phyloP scores from a whole-genome alignment of 768 basidiomycete genomes.

The Naganishia onofrii region DNA sequence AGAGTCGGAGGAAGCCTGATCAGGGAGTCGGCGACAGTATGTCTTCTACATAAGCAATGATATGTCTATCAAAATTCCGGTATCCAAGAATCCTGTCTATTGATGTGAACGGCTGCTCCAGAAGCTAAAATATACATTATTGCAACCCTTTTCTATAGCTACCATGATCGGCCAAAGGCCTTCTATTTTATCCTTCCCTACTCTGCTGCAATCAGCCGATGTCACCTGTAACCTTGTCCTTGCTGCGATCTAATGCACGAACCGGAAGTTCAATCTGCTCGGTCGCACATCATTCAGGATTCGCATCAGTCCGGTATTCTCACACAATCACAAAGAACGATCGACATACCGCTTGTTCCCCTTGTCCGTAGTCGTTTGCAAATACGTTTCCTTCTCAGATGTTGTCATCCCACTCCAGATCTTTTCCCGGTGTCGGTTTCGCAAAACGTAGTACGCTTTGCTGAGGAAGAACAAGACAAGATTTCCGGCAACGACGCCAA shows the following conservation, averaged over 20 bases:
- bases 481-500: slow-evolving; percentile 61
- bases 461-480: slow-evolving; percentile 59
- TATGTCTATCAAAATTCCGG: too few species aligned
- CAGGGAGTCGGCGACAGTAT: too few species aligned
- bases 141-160: too few species aligned
- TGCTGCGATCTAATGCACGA: not conserved
- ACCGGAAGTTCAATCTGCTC: not conserved
- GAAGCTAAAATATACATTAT: too few species aligned
- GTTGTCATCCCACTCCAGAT: slow-evolving; percentile 60
- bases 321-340: not conserved
- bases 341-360: slow-evolving; percentile 39
- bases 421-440: slow-evolving; percentile 58
- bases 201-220: too few species aligned
- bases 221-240: not conserved
- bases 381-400: slow-evolving; percentile 61
- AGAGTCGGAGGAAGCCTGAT: too few species aligned
- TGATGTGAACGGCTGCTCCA: too few species aligned
- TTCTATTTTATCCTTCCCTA: too few species aligned
- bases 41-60: too few species aligned
- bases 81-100: too few species aligned
- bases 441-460: slow-evolving; percentile 60
- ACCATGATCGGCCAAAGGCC: too few species aligned
- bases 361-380: slow-evolving; percentile 62
- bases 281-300: not conserved
- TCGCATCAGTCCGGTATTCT: too few species aligned